Conservation (phyloP, 345 rosid species). For the Melaleuca quinquenervia region DNA sequence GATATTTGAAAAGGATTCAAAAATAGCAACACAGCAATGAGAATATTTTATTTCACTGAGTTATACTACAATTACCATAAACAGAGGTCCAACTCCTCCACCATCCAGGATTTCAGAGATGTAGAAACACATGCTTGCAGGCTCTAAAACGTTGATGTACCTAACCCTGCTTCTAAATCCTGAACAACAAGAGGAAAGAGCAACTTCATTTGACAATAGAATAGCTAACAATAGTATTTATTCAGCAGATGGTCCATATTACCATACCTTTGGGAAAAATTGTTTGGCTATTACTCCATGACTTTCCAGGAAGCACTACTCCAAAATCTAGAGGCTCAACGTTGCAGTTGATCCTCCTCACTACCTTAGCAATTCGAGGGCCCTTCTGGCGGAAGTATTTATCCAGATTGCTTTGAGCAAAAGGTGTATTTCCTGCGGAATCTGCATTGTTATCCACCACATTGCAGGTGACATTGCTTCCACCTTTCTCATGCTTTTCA, state of each 20-base stretch:
- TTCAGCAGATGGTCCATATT: background rate
- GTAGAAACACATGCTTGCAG: conserved; percentile 62
- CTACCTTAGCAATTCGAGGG: conserved; percentile 98
- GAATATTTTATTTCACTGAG: background rate
- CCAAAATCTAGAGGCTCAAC: conserved; percentile 80
- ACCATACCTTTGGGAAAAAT: conserved; percentile 85
- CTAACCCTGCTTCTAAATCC: conserved; percentile 89
- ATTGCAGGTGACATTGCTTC: conserved; percentile 21
- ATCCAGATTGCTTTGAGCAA: conserved; percentile 65
- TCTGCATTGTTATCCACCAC: conserved; percentile 26
- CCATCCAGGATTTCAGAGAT: conserved; percentile 86
- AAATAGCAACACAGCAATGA: background rate
- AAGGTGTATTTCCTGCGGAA: conserved; percentile 34
- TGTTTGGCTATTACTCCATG: conserved; percentile 75
- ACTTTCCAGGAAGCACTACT: conserved; percentile 65
- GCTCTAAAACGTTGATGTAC: conserved; percentile 75
- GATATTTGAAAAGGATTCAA: background rate
- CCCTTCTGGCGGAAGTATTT: conserved; percentile 79
- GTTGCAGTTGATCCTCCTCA: conserved; percentile 88
- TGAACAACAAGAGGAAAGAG: conserved; percentile 19
- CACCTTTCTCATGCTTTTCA: conserved; percentile 34
- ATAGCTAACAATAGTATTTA: background rate
- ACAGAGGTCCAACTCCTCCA: conserved; percentile 58
- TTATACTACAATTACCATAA: conserved; percentile 45
- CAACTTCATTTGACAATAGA: background rate